These are phyloP conservation scores for Aspergillus sp. DNA, from an alignment of 2,329 filamentous ascomycete genomes.

Conservation along the genomic window DNA sequence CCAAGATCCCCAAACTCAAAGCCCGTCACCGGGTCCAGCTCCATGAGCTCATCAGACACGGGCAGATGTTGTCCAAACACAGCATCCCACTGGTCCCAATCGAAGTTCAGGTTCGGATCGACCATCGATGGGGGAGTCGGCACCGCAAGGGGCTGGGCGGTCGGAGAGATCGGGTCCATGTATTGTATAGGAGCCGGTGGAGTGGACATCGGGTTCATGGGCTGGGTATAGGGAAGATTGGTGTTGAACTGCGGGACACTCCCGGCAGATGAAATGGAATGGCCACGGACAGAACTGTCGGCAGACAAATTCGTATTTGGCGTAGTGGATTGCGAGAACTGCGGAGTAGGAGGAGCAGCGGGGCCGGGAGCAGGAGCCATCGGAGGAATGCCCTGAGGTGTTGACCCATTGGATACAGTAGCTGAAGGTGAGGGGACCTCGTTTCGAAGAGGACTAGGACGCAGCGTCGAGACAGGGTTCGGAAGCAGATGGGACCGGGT, in stretches of 20 bases:
- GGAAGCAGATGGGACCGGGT: conserved; percentile 31
- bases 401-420: background rate
- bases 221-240: conserved; percentile 7
- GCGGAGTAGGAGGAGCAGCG: conserved; percentile 12
- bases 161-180: conserved; percentile 22
- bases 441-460: conserved; percentile 27
- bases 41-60: conserved; percentile 44
- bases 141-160: conserved; percentile 15
- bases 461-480: conserved; percentile 17
- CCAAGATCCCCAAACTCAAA: conserved; percentile 33
- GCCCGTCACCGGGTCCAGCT: conserved; percentile 38
- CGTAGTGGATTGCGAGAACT: conserved; percentile 13
- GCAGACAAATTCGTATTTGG: conserved; percentile 3
- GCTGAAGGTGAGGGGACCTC: conserved; percentile 16
- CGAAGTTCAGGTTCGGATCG: conserved; percentile 45
- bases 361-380: background rate
- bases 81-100: conserved; percentile 51
- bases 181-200: conserved; percentile 15
- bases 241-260: conserved; percentile 10
- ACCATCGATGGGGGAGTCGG: conserved; percentile 38
- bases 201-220: conserved; percentile 7
- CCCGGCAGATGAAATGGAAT: conserved; percentile 17
- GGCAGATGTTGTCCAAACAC: conserved; percentile 48
- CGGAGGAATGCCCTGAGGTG: background rate
- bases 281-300: conserved; percentile 9